Conservation (phyloP, 768 basidiomycete species). For the Russula sp. region DNA sequence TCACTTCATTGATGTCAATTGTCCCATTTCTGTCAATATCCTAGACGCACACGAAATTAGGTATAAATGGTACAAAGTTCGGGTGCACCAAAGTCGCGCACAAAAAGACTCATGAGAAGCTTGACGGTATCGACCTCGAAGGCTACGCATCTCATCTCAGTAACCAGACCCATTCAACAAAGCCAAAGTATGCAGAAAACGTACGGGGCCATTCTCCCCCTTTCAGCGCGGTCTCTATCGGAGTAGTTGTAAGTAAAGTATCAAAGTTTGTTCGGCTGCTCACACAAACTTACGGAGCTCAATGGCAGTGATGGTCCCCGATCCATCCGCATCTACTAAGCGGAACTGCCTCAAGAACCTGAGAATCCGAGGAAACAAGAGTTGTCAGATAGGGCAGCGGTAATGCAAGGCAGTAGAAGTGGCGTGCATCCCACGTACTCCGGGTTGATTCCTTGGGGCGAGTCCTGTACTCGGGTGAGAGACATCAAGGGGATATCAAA, state of each 20-base stretch:
- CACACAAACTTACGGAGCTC: constrained; percentile 61
- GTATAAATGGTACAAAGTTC: neutral
- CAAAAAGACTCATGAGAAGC: constrained; percentile 79
- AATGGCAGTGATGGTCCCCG: constrained; percentile 57
- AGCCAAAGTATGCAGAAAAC: constrained; percentile 32
- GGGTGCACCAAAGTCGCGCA: constrained; percentile 37
- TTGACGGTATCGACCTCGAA: constrained; percentile 88
- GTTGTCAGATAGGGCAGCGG: neutral
- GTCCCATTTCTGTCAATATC: constrained; percentile 75
- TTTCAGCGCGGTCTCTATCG: constrained; percentile 47
- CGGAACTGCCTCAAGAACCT: constrained; percentile 75
- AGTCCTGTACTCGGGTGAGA: neutral
- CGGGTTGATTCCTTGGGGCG: constrained; percentile 72
- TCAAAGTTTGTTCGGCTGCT: neutral
- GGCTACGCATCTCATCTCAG: constrained; percentile 40
- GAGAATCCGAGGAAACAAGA: neutral
- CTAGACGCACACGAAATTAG: constrained; percentile 31
- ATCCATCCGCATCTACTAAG: constrained; percentile 66
- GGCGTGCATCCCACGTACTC: constrained; percentile 50
- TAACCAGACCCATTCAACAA: neutral
- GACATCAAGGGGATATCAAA: neutral
- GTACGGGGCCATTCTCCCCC: constrained; percentile 79
- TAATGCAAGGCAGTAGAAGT: neutral
- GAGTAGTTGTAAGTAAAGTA: neutral
- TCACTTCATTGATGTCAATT: constrained; percentile 74